Base-by-base conservation (phyloP, 352 stramenopile species). In the Plasmopara viticola region DNA sequence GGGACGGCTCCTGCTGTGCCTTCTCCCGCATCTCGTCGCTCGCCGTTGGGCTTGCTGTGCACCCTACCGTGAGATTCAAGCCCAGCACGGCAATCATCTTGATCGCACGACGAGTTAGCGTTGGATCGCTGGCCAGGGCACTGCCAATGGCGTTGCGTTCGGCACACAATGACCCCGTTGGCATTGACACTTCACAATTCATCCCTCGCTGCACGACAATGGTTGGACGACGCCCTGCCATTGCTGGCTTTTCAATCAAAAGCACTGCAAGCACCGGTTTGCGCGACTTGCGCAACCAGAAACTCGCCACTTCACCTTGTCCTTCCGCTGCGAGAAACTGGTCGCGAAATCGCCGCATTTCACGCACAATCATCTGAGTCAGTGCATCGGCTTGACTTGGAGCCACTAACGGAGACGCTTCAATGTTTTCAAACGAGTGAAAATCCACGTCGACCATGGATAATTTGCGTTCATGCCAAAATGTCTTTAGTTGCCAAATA, bases 401-500 rank as follows among this genome's bases (percentile, higher is more conserved):
- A 10, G 84, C 71, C 30, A 98, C 82, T 0, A 95, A 82, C 13
- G 95, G 94, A 15, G 92, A 90, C 5, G 95, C 97, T 62, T 99
- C 94, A 63, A 98, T 98, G 58, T 97, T 95, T 71, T 98, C 92
- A 65, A 98, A 98, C 42, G 82, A 85, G 62, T 98, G 90, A 44
- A 98, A 96, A 66, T 98, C 95, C 46, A 99, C 95, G 58, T 99
- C 96, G 35, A 87, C 88, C 63, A 97, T 85, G 39, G 85, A 95
- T 47, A 99, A 80, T 40, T 97, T 95, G 6, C 71, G 81, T 59
- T 98, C 86, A 64, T 99, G 92, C 97, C 97, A 99, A 68, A 98
- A 99, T 1, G 94, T 98, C 70, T 99, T 99, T 52, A 99, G 84
- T 72, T 99, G 91, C 95, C 95, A 99, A 53, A 98, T 95, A 71